A percentile compares a stretch with the other conserved stretches of the same genome.
These are phyloP conservation scores for Sporormia fimetaria DNA, from an alignment of 495 filamentous ascomycete genomes.

Conservation along the genomic window DNA sequence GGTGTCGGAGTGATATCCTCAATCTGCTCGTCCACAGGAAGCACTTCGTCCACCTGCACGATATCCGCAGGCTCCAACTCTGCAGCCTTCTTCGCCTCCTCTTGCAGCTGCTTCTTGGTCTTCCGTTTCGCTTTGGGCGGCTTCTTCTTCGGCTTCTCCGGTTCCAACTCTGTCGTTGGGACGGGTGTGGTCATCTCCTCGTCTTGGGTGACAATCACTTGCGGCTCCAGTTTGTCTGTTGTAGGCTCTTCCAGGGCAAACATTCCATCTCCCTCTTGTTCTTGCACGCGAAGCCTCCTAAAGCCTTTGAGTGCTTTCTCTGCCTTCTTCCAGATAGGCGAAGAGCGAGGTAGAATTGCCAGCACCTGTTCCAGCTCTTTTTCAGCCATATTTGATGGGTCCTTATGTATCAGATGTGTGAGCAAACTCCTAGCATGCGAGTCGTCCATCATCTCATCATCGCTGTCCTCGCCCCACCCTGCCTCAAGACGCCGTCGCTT, in stretches of 20 bases:
- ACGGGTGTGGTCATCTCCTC: slow-evolving; percentile 37
- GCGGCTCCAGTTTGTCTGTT: slow-evolving; percentile 16
- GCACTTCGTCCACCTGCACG: slow-evolving; percentile 34
- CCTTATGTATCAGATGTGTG: slow-evolving; percentile 34
- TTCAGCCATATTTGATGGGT: slow-evolving; percentile 35
- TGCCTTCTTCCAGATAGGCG: slow-evolving; percentile 63
- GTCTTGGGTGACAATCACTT: slow-evolving; percentile 28
- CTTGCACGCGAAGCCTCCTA: slow-evolving; percentile 52
- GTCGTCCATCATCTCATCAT: slow-evolving; percentile 33
- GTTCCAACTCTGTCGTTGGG: slow-evolving; percentile 26
- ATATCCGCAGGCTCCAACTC: slow-evolving; percentile 26
- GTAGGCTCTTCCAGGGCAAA: slow-evolving; percentile 16
- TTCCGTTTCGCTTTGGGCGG: slow-evolving; percentile 48
- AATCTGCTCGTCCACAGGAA: slow-evolving; percentile 32
- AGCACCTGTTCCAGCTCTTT: slow-evolving; percentile 34
- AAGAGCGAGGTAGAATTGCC: slow-evolving; percentile 34
- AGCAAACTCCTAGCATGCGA: slow-evolving; percentile 26
- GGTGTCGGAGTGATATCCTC: slow-evolving; percentile 21
- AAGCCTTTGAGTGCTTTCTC: slow-evolving; percentile 29
- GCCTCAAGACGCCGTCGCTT: slow-evolving; percentile 33
- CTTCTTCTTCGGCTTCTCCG: slow-evolving; percentile 33
- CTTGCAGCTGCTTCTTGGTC: slow-evolving; percentile 61
- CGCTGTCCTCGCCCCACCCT: slow-evolving; percentile 30
- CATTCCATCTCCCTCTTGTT: slow-evolving; percentile 68
- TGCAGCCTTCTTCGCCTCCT: slow-evolving; percentile 52